These are phyloP conservation scores for Chlorella ohadii DNA, from an alignment of 139 green algal species.

Conservation along the genomic window DNA sequence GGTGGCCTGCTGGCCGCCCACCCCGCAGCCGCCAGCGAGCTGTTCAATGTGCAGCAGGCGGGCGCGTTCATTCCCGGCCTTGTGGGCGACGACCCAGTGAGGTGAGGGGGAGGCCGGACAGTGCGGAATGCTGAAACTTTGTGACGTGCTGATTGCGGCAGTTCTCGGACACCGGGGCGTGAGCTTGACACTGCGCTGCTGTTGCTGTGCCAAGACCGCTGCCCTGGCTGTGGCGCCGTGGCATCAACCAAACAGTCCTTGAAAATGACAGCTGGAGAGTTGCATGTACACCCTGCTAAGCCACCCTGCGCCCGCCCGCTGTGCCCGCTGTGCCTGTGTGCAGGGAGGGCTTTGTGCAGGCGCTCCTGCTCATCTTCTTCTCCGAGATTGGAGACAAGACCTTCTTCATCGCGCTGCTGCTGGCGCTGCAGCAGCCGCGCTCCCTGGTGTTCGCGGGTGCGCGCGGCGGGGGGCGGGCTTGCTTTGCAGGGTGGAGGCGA, in stretches of 20 bases:
- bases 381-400: slow-evolving; percentile 99
- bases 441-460: slow-evolving; percentile 75
- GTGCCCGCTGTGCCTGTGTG: neutral
- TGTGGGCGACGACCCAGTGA: slow-evolving; percentile 71
- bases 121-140: too few relatives aligned
- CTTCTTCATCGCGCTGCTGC: slow-evolving; percentile 97
- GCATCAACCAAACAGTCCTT: too few relatives aligned
- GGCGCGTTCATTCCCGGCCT: slow-evolving; percentile 58
- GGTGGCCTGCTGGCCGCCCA: neutral
- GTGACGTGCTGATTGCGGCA: too few relatives aligned
- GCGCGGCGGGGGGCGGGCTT: too few relatives aligned
- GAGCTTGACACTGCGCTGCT: too few relatives aligned
- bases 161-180: too few relatives aligned
- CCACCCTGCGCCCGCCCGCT: neutral
- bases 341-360: slow-evolving; percentile 83
- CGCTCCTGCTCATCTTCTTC: slow-evolving; percentile 97
- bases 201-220: too few relatives aligned
- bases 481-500: too few relatives aligned
- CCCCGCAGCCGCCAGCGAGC: neutral
- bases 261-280: neutral
- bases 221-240: too few relatives aligned
- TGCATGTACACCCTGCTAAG: neutral
- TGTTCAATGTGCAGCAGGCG: neutral
- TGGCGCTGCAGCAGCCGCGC: slow-evolving; percentile 78
- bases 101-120: slow-evolving; percentile 2